Evolutionary conservation across 345 rosid genomes (phyloP).

Genomic region (Populus nigra): DNA sequence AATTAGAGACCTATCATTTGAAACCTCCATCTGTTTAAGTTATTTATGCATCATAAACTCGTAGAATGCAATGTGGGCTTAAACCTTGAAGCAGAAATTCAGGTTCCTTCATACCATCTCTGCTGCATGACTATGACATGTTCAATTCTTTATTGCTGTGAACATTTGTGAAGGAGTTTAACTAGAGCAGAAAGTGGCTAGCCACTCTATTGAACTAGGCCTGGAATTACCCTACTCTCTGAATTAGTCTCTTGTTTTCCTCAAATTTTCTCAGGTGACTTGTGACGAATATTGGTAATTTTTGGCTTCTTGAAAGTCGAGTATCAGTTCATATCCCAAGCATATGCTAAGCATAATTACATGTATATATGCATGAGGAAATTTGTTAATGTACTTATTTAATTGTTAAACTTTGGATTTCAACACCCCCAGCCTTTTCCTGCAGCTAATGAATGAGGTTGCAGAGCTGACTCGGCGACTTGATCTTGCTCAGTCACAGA

Average conservation of each 20-base stretch:
- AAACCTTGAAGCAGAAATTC: not conserved
- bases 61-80: not conserved
- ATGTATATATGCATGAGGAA: not conserved
- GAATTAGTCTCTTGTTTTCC: not conserved
- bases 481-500: constrained; percentile 55
- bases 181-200: not conserved
- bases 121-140: not conserved
- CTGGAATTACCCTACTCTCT: not conserved
- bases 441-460: constrained; percentile 69
- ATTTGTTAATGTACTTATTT: not conserved
- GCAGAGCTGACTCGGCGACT: constrained; percentile 47
- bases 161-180: not conserved
- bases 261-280: not conserved
- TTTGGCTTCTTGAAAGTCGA: not conserved
- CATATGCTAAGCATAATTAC: not conserved
- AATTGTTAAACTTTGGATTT: not conserved
- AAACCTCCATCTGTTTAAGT: not conserved
- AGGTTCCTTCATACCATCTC: too few species aligned
- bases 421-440: constrained; percentile 3
- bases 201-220: not conserved
- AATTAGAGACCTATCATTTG: not conserved
- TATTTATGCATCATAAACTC: not conserved
- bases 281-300: not conserved
- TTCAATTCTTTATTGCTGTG: not conserved
- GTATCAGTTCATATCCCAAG: not conserved